These are phyloP conservation scores for Eimeria praecox DNA, from an alignment of 169 alveolate genomes.

Conservation along the genomic window DNA sequence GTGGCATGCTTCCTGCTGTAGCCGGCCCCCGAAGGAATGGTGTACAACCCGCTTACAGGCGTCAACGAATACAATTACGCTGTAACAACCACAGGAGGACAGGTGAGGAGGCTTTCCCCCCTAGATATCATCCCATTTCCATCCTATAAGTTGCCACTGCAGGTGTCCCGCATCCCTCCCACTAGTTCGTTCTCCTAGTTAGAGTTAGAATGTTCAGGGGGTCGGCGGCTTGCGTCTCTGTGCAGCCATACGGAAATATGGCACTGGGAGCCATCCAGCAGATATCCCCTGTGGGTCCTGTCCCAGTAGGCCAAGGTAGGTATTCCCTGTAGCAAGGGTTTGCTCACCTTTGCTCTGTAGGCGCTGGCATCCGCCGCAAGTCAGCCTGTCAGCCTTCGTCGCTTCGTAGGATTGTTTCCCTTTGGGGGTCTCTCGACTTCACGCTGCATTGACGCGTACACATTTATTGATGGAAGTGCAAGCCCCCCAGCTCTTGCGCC, in stretches of 20 bases:
- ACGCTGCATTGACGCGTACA: neutral
- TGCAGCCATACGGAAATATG: constrained; percentile 77
- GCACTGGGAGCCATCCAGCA: constrained; percentile 76
- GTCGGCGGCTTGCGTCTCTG: neutral
- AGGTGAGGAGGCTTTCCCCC: neutral
- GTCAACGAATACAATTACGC: constrained; percentile 61
- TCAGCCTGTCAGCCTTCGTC: neutral
- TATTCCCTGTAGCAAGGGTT: neutral
- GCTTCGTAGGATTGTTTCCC: neutral
- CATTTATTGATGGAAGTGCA: neutral
- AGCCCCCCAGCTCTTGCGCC: neutral
- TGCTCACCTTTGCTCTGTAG: neutral
- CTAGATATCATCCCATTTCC: neutral
- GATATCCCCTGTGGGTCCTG: constrained; percentile 39
- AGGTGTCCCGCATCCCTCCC: neutral
- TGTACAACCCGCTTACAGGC: constrained; percentile 65
- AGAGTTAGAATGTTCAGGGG: no score
- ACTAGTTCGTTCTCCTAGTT: neutral
- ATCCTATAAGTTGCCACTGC: neutral
- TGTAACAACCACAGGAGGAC: constrained; percentile 57
- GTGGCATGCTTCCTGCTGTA: neutral
- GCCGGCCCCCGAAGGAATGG: constrained; percentile 72
- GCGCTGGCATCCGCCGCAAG: no score
- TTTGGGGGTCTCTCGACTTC: neutral
- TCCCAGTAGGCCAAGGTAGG: constrained; percentile 64